A percentile compares a stretch with the other conserved stretches of the same genome.
Evolutionary conservation across 2,329 filamentous ascomycete species (phyloP).

Genomic region (Trichocomaceae sp.): DNA sequence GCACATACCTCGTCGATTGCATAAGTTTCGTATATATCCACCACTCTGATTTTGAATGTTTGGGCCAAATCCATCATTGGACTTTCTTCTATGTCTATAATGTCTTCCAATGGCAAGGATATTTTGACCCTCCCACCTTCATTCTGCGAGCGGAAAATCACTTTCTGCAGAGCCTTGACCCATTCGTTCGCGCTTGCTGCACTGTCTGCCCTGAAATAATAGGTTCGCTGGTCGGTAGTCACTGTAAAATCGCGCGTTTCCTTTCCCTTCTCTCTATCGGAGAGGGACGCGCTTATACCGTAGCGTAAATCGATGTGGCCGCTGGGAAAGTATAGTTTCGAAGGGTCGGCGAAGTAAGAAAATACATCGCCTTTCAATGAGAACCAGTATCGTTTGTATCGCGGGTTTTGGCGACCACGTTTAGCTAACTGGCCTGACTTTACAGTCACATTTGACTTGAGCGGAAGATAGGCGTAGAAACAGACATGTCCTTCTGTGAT

Average conservation of each 20-base stretch:
- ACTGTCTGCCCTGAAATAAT: constrained; percentile 85
- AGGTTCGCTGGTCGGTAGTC: constrained; percentile 73
- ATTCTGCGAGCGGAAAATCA: constrained; percentile 93
- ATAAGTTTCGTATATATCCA: constrained; percentile 90
- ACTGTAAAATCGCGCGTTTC: constrained; percentile 73
- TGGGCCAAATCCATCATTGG: constrained; percentile 87
- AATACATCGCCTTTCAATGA: constrained; percentile 84
- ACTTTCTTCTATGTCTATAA: constrained; percentile 88
- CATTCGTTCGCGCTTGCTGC: constrained; percentile 85
- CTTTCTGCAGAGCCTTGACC: constrained; percentile 88
- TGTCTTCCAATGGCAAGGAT: constrained; percentile 76
- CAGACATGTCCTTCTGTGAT: constrained; percentile 89
- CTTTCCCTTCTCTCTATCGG: constrained; percentile 64
- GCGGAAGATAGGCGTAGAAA: constrained; percentile 95
- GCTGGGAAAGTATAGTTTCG: constrained; percentile 83
- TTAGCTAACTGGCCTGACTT: constrained; percentile 89
- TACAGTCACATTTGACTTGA: constrained; percentile 69
- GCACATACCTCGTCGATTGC: constrained; percentile 79
- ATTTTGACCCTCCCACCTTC: constrained; percentile 97
- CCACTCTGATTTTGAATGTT: constrained; percentile 85
- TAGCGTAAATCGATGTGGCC: constrained; percentile 90
- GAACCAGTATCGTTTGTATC: constrained; percentile 90
- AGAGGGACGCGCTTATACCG: constrained; percentile 75
- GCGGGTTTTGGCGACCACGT: constrained; percentile 78
- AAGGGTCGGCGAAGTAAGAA: constrained; percentile 77